Evolutionary conservation across 768 basidiomycete genomes (phyloP), one percentile per base, ranked within the genome.

Genomic region (Leccinum barrowsii): DNA sequence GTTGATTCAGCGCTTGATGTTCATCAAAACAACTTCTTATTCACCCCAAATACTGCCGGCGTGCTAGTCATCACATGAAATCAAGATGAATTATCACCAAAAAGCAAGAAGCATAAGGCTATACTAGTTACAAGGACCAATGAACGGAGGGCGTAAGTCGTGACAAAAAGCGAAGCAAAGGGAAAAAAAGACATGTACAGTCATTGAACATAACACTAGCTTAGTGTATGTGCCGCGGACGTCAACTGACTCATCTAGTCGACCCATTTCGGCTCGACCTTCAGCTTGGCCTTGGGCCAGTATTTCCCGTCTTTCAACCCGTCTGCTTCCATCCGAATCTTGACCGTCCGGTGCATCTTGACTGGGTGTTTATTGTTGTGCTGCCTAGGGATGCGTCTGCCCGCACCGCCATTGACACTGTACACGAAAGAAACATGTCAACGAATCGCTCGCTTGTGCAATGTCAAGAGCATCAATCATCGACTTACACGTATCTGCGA

Each of bases 241-340:
- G 13, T 1, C 12, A 37, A 30, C 0, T 19, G 21, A 42, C n/a
- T 15, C 12, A 13, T 24, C 53, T 64, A 82, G 62, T 76, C 75
- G 32, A 80, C 69, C 78, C 77, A 81, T 24, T 63, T 60, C 0
- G 76, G 76, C 46, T 75, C 63, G 17, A 74, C 66, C 53, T 64
- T 67, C 55, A 77, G 68, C 52, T 71, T 71, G 4, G 80, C 76
- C 47, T 65, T 73, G 6, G 82, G 82, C 53, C 57, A 65, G 59
- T 83, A 83, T 53, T 69, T 70, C 1, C 70, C 69, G 1, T 19
- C 66, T 6, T 19, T n/a, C 42, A 73, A 54, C 1, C 73, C 71
- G 26, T 74, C 65, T 1, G 84, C 80, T 26, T 84, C 81, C 77
- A 85, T 77, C 56, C 85, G 76, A 59, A 79, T 62, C 61, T 73